phyloP scores from a whole-genome alignment of 129 eudicot genomes.

The Deinandra increscens region DNA sequence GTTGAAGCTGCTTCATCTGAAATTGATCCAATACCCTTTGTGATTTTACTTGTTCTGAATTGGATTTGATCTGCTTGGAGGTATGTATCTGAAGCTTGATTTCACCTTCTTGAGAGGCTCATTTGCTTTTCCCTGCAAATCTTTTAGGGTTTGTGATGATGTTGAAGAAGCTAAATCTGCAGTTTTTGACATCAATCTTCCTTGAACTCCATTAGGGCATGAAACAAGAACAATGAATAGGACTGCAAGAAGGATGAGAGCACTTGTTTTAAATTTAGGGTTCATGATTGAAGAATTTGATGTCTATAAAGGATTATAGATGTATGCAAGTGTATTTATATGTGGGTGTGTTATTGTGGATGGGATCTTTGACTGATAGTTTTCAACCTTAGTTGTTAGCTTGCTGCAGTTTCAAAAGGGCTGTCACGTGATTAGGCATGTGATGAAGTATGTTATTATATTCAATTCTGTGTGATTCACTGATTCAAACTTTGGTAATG shows the following conservation, averaged over 20 bases:
- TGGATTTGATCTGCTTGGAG: slow-evolving; percentile 88
- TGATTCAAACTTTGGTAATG: slow-evolving; percentile 23
- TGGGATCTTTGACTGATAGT: slow-evolving; percentile 69
- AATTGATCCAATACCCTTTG: not conserved
- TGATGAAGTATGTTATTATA: slow-evolving; percentile 43
- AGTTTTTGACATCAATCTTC: slow-evolving; percentile 25
- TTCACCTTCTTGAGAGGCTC: slow-evolving; percentile 49
- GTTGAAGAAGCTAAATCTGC: slow-evolving; percentile 29
- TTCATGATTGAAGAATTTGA: slow-evolving; percentile 45
- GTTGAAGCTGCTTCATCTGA: slow-evolving; percentile 17
- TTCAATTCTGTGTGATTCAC: not conserved
- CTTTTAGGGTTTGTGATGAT: slow-evolving; percentile 41
- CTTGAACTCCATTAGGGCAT: slow-evolving; percentile 29
- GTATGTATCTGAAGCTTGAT: slow-evolving; percentile 62
- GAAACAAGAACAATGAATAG: slow-evolving; percentile 39
- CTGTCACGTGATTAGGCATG: slow-evolving; percentile 52
- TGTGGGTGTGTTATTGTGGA: slow-evolving; percentile 27
- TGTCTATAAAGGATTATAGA: slow-evolving; percentile 22
- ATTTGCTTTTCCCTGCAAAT: slow-evolving; percentile 39
- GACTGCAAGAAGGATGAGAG: slow-evolving; percentile 42
- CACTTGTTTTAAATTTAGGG: slow-evolving; percentile 22
- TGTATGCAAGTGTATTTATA: slow-evolving; percentile 32
- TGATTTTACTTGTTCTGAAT: slow-evolving; percentile 74
- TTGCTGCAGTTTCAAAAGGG: slow-evolving; percentile 30
- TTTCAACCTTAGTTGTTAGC: slow-evolving; percentile 37